These are phyloP conservation scores for Alternaria metachromatica DNA, from an alignment of 2,329 filamentous ascomycete genomes.

Conservation along the genomic window DNA sequence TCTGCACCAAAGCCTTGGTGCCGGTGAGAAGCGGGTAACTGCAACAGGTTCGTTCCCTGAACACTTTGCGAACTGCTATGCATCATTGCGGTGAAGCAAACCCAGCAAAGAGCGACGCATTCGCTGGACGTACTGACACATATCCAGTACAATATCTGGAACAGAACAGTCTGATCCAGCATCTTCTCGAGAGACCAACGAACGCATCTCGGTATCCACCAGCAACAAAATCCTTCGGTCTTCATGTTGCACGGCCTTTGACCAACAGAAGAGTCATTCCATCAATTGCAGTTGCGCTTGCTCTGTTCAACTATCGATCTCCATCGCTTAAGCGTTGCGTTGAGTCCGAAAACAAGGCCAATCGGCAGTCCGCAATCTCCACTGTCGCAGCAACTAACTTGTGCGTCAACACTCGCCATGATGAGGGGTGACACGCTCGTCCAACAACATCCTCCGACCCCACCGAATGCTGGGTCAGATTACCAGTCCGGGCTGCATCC, in stretches of 20 bases:
- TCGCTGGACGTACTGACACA: constrained; percentile 34
- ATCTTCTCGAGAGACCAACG: constrained; percentile 25
- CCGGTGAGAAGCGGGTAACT: constrained; percentile 43
- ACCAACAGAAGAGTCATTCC: constrained; percentile 1
- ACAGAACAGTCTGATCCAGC: constrained; percentile 13
- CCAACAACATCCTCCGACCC: constrained; percentile 47
- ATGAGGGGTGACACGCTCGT: constrained; percentile 46
- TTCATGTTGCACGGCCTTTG: constrained; percentile 9
- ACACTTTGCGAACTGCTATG: constrained; percentile 38
- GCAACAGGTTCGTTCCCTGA: constrained; percentile 44
- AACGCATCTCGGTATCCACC: neutral
- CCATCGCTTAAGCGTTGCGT: constrained; percentile 13
- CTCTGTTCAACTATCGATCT: constrained; percentile 1
- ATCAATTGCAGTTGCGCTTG: neutral
- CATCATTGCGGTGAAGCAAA: constrained; percentile 45
- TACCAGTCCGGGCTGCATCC: constrained; percentile 50
- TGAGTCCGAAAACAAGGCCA: constrained; percentile 15
- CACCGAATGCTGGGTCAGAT: constrained; percentile 39
- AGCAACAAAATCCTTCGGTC: constrained; percentile 6
- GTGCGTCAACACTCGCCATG: constrained; percentile 18
- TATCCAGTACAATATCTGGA: constrained; percentile 26
- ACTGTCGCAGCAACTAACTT: constrained; percentile 10
- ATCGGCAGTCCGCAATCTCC: constrained; percentile 8
- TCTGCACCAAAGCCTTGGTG: constrained; percentile 24
- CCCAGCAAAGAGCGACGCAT: constrained; percentile 27